Evolutionary conservation across 768 basidiomycete genomes (phyloP).

Genomic region (Tulasnella sp.): DNA sequence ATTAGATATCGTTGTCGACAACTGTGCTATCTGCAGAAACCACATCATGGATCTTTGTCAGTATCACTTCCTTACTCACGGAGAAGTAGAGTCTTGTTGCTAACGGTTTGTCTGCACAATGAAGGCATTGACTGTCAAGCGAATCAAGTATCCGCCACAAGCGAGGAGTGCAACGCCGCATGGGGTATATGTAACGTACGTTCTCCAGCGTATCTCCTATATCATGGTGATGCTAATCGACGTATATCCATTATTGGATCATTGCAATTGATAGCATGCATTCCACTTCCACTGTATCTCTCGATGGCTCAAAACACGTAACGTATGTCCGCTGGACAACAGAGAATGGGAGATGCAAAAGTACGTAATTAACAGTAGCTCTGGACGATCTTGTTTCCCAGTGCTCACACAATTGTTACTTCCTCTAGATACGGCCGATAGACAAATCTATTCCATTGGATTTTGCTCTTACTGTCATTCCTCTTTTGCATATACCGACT

Average conservation of each 20-base stretch:
- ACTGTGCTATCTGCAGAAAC: constrained; percentile 98
- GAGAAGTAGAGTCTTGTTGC: background rate
- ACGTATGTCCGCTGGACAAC: constrained; percentile 90
- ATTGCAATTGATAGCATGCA: constrained; percentile 59
- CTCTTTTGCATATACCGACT: too few species aligned
- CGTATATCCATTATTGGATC: background rate
- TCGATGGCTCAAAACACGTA: constrained; percentile 95
- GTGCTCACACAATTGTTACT: too few species aligned
- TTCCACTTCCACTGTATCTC: constrained; percentile 99
- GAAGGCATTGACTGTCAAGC: constrained; percentile 99
- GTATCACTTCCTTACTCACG: constrained; percentile 23
- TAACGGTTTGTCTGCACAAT: background rate
- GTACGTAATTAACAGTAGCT: too few species aligned
- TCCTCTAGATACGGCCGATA: too few species aligned
- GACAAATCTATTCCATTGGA: too few species aligned
- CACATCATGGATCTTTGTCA: constrained; percentile 99
- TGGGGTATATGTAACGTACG: constrained; percentile 98
- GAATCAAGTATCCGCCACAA: constrained; percentile 93
- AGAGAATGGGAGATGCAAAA: constrained; percentile 96
- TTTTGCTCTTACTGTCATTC: too few species aligned
- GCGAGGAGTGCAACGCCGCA: constrained; percentile 93
- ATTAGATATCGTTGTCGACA: constrained; percentile 94
- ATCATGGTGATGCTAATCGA: background rate
- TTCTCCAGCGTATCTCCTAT: constrained; percentile 12
- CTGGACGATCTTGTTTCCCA: too few species aligned